phyloP scores from a whole-genome alignment of 345 rosid genomes.

The Angophora floribunda region DNA sequence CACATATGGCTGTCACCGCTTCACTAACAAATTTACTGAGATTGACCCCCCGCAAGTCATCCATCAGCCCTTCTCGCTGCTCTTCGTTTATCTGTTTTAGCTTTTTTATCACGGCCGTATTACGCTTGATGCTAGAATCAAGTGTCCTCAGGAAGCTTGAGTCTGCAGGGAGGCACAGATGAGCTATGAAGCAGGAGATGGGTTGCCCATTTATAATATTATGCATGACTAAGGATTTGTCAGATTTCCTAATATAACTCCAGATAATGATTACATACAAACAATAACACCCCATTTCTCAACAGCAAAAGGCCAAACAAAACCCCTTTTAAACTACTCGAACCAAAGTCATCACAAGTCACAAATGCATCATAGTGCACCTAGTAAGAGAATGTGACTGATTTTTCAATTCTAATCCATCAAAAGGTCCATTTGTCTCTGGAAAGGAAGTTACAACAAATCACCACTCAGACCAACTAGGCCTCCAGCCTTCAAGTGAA shows the following conservation, averaged over 20 bases:
- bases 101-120: conserved; percentile 91
- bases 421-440: neutral
- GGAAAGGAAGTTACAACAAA: neutral
- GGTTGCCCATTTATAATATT: neutral
- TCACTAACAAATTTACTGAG: conserved; percentile 95
- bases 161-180: conserved; percentile 43
- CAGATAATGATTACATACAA: neutral
- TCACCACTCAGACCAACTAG: neutral
- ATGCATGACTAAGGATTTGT: neutral
- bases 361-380: neutral
- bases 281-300: neutral
- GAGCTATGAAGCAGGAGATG: neutral
- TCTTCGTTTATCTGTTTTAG: conserved; percentile 93
- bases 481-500: neutral
- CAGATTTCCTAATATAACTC: neutral
- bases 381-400: neutral
- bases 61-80: conserved; percentile 83
- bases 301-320: neutral
- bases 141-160: conserved; percentile 76
- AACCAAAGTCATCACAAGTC: neutral
- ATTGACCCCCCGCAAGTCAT: conserved; percentile 72
- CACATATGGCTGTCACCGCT: conserved; percentile 92
- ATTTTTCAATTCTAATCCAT: neutral
- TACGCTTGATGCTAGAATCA: conserved; percentile 92
- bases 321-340: neutral